Evolutionary conservation across 768 basidiomycete species (phyloP), one percentile per base, ranked within the genome.

Genomic region (Calocera cornea): DNA sequence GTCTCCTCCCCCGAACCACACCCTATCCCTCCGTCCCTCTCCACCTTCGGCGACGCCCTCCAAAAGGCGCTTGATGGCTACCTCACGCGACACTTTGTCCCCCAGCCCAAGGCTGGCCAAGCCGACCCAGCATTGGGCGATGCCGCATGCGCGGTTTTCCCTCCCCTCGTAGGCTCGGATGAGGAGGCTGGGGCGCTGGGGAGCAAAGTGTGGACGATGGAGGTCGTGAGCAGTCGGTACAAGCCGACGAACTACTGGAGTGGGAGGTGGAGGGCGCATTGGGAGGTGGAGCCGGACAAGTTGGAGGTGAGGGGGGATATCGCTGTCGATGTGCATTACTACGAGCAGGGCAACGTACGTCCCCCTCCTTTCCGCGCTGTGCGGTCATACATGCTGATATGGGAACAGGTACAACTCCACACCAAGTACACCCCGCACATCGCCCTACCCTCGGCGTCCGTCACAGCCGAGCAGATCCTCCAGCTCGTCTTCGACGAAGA

Each of bases 201-300:
- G 5, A 60, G 27, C 31, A 60, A 31, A 19, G 54, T 60, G 16
- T 60, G 54, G 54, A 60, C 27, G 3, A 60, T 60, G 54, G 49
- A 65, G 74, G 67, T 49, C 19, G 50, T 36, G 36, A 40, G 38
- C 34, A 22, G 33, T 16, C 24, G 22, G n/a, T 47, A 34, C 24
- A 54, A 31, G n/a, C 8, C 65, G 64, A 60, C 10, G 36, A 19
- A 24, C 31, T 22, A n/a, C 34, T 60, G 54, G 54, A 60, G 54
- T 33, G 95, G 95, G 36, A 82, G 94, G 74, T 98, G 95, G 95
- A 84, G 95, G 41, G 94, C 93, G 5, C 83, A 87, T 71, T 98
- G 97, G 75, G 75, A 79, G 10, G 80, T 97, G 64, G 86, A 95
- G 74, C 75, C 90, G 41, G 82, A 80, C 19, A 79, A 83, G 41